These are phyloP conservation scores for Endoconidiophora laricicola DNA, from an alignment of 2,329 filamentous ascomycete genomes.

Conservation along the genomic window DNA sequence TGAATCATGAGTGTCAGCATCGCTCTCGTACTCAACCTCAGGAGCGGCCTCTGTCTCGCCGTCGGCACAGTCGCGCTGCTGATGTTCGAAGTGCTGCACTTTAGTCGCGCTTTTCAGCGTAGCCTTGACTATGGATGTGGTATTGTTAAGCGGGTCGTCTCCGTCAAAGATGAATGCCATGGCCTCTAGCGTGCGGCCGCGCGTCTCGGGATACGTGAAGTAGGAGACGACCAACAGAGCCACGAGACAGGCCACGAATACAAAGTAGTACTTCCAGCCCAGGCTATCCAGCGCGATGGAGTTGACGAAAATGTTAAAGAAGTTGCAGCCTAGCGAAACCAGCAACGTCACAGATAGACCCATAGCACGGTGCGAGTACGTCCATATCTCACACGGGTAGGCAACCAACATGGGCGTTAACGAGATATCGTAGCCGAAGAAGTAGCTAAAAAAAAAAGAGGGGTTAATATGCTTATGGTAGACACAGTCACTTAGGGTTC, in stretches of 20 bases:
- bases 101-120: neutral
- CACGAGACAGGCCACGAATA: slow-evolving; percentile 27
- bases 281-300: slow-evolving; percentile 25
- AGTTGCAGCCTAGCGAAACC: slow-evolving; percentile 27
- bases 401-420: slow-evolving; percentile 26
- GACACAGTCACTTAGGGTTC: neutral
- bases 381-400: slow-evolving; percentile 43
- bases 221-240: slow-evolving; percentile 41
- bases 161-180: slow-evolving; percentile 14
- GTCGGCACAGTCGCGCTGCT: neutral
- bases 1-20: neutral
- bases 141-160: neutral
- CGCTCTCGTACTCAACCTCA: neutral
- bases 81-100: neutral
- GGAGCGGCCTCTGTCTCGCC: neutral
- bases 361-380: slow-evolving; percentile 38
- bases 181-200: slow-evolving; percentile 25
- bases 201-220: slow-evolving; percentile 73
- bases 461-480: neutral
- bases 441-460: slow-evolving; percentile 1
- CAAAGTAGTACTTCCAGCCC: slow-evolving; percentile 27
- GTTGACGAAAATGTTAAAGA: slow-evolving; percentile 30
- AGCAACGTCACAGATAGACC: slow-evolving; percentile 42
- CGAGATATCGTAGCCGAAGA: slow-evolving; percentile 11
- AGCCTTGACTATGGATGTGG: neutral